Evolutionary conservation across 257 asterid species (phyloP), one percentile per base, ranked within the genome.

Genomic region (Solanum ossicruentum): DNA sequence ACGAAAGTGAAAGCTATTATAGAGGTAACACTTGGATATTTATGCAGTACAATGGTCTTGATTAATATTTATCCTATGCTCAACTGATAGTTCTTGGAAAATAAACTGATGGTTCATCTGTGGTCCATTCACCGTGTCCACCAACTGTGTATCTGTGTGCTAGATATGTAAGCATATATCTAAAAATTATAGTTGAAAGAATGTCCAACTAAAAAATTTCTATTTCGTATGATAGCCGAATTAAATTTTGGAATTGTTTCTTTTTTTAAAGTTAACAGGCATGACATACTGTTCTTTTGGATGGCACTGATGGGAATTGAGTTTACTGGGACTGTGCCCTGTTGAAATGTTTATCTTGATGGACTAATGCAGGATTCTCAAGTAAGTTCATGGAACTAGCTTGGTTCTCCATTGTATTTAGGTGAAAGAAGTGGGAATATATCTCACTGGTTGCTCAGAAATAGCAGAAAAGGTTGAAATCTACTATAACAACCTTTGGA

Each of bases 251-350:
- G 28, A 26, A n/a, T n/a, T n/a, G n/a, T n/a, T n/a, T 26, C 1
- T 26, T 26, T 26, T 26, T 26, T 1, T 26, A 1, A 26, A 26
- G 28, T 26, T 86, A 85, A 85, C 97, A 96, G 99, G 96, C 99
- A 96, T 52, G 99, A 96, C 89, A 96, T 96, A 85, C 88, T 96
- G 87, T 96, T 95, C 94, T 96, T 95, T 88, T 96, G 99, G 99
- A 98, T 96, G 88, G 99, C 99, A 88, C 93, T 95, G 98, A 93
- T 96, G 98, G 99, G 99, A 86, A 90, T 96, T 84, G 99, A 95
- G 87, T 93, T 95, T 88, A 95, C 99, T 12, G 99, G 99, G 83
- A 91, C 90, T 58, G 93, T 93, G 82, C 99, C 98, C 69, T 96
- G 95, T 89, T 92, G 95, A 85, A 81, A 88, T 83, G 92, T 96